phyloP scores from a whole-genome alignment of 2,329 filamentous ascomycete species.

The Thermothelomyces thermophilus region DNA sequence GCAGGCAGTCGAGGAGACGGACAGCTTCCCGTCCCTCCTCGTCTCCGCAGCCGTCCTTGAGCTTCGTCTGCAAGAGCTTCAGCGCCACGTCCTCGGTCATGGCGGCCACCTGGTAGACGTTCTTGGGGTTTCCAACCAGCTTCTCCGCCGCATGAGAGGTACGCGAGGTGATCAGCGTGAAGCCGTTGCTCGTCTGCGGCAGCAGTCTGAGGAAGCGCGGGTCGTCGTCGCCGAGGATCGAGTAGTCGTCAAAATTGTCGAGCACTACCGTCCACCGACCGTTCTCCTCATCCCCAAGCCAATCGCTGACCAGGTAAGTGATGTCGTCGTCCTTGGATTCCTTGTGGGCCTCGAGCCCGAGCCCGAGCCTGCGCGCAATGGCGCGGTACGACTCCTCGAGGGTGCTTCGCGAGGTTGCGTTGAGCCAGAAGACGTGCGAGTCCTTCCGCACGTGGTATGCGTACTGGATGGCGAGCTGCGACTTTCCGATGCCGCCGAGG shows the following conservation, averaged over 20 bases:
- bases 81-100: slow-evolving; percentile 5
- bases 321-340: slow-evolving; percentile 23
- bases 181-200: slow-evolving; percentile 12
- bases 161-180: background rate
- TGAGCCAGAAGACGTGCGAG: slow-evolving; percentile 16
- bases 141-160: background rate
- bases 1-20: slow-evolving; percentile 27
- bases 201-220: background rate
- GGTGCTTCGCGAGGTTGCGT: slow-evolving; percentile 13
- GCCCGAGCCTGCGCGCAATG: slow-evolving; percentile 27
- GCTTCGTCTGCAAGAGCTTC: slow-evolving; percentile 27
- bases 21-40: slow-evolving; percentile 23
- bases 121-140: background rate
- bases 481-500: slow-evolving; percentile 28
- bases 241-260: slow-evolving; percentile 32
- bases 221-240: slow-evolving; percentile 18
- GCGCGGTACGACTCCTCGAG: slow-evolving; percentile 28
- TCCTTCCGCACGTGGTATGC: background rate
- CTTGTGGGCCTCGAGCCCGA: slow-evolving; percentile 23
- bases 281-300: slow-evolving; percentile 27
- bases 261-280: slow-evolving; percentile 32
- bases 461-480: slow-evolving; percentile 17
- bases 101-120: background rate
- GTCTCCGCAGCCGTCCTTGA: background rate
- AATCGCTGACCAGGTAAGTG: slow-evolving; percentile 24